Percentiles rank a stretch among this genome's conserved stretches.
Conservation (phyloP, 495 filamentous ascomycete genomes). For the Thermothielavioides terrestris region DNA sequence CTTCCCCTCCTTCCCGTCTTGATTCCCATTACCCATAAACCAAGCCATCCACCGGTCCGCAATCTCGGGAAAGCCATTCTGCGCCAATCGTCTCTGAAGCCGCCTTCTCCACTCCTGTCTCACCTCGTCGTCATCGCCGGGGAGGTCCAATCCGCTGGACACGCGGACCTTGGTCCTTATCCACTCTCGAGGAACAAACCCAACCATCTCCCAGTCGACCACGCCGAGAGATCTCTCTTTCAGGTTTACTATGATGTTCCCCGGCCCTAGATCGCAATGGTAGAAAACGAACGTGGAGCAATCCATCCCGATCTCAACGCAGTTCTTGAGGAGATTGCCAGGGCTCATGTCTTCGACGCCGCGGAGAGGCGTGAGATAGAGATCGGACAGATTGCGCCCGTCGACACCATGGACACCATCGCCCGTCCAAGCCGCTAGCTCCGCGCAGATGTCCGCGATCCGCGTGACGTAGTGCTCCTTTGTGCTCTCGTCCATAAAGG, state of each 20-base stretch:
- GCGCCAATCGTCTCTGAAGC: conserved; percentile 7
- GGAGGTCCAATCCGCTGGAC: conserved; percentile 8
- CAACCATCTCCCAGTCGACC: conserved; percentile 4
- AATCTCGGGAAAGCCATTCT: conserved; percentile 10
- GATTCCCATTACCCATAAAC: conserved; percentile 1
- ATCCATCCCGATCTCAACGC: not conserved
- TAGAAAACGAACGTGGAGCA: not conserved
- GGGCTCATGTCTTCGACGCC: conserved; percentile 3
- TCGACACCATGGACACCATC: too few species aligned
- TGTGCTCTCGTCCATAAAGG: conserved; percentile 5
- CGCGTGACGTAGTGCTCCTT: conserved; percentile 9
- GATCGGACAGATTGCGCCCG: conserved; percentile 1
- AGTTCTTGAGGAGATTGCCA: not conserved
- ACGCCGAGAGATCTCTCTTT: conserved; percentile 1
- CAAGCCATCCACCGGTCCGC: conserved; percentile 8
- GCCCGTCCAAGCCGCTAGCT: not conserved
- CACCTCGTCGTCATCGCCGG: conserved; percentile 6
- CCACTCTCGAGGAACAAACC: conserved; percentile 11
- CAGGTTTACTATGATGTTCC: not conserved
- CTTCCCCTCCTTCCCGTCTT: conserved; percentile 1
- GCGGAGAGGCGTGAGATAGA: conserved; percentile 1
- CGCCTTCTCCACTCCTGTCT: conserved; percentile 8
- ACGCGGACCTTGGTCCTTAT: conserved; percentile 8
- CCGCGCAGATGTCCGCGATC: not conserved
- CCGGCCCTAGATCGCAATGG: conserved; percentile 2